Conservation (phyloP, 225 moss, liverwort and hornwort species). For the Straminergon stramineum region DNA sequence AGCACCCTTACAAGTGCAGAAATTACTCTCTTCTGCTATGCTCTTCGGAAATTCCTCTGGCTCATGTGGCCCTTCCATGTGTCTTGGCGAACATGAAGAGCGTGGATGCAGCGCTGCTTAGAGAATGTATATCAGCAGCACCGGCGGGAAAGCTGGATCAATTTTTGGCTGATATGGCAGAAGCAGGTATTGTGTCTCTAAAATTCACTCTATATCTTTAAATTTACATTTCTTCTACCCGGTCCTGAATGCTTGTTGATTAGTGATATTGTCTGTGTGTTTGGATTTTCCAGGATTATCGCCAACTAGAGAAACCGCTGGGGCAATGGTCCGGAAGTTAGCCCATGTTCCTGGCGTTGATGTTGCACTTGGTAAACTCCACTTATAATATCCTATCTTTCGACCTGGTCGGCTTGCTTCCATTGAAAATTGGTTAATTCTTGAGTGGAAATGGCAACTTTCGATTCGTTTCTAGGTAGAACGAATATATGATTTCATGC, state of each 20-base stretch:
- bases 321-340: constrained; percentile 51
- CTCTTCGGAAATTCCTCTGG: background rate
- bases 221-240: background rate
- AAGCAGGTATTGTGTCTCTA: constrained; percentile 30
- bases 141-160: constrained; percentile 39
- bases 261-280: background rate
- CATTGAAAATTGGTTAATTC: background rate
- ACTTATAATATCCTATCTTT: background rate
- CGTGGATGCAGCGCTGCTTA: constrained; percentile 56
- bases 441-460: background rate
- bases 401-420: background rate
- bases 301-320: constrained; percentile 48
- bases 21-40: background rate
- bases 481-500: background rate
- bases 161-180: constrained; percentile 47
- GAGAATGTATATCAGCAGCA: constrained; percentile 55
- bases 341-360: constrained; percentile 44
- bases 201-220: background rate
- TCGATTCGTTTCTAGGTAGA: background rate
- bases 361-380: constrained; percentile 39
- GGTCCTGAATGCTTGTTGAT: background rate
- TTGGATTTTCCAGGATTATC: constrained; percentile 31
- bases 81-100: constrained; percentile 26
- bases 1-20: background rate
- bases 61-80: constrained; percentile 3